phyloP scores from a whole-genome alignment of 805 yeast species.

The Grigorovia humatica region DNA sequence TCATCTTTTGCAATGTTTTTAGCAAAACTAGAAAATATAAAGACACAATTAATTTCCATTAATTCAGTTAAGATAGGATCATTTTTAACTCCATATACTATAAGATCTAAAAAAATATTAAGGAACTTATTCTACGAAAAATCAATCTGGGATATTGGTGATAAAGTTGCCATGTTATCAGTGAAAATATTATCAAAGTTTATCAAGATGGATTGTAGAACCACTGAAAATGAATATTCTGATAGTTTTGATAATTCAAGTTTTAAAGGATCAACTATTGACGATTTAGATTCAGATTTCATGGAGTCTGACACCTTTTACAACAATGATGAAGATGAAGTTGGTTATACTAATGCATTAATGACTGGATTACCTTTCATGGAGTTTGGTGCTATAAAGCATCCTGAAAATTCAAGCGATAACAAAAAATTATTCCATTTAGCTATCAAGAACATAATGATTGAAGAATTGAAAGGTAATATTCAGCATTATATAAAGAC shows the following conservation, averaged over 20 bases:
- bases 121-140: constrained; percentile 1
- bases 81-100: constrained; percentile 2
- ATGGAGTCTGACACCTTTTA: neutral
- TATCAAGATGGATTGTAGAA: neutral
- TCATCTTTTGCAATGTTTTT: constrained; percentile 3
- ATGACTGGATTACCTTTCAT: constrained; percentile 1
- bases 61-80: constrained; percentile 5
- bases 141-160: neutral
- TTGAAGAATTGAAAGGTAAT: constrained; percentile 1
- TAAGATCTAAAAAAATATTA: neutral
- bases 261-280: neutral
- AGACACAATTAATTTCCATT: neutral
- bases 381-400: neutral
- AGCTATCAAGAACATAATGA: neutral
- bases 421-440: neutral
- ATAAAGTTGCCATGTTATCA: neutral
- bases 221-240: neutral
- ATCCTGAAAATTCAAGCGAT: no score
- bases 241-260: neutral
- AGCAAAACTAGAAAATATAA: neutral
- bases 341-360: neutral
- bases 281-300: neutral
- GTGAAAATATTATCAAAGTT: neutral
- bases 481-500: constrained; percentile 1
- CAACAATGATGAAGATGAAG: neutral